phyloP scores from a whole-genome alignment of 495 filamentous ascomycete genomes.

The Aspergillus incahuasiensis region DNA sequence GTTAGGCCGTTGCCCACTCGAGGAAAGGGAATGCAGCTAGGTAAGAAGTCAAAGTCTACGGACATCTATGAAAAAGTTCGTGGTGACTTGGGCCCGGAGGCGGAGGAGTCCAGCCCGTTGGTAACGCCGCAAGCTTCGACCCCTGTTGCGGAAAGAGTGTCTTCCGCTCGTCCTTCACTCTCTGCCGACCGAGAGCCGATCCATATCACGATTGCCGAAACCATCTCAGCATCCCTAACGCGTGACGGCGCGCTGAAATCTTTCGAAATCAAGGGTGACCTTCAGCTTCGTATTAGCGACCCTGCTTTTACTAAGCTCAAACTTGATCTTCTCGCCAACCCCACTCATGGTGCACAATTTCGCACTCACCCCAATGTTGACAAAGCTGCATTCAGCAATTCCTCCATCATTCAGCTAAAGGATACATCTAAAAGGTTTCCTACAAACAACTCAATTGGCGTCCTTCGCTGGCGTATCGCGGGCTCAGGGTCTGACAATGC shows the following conservation, averaged over 20 bases:
- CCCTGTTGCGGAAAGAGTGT: conserved; percentile 48
- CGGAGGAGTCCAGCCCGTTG: conserved; percentile 70
- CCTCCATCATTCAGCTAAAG: conserved; percentile 76
- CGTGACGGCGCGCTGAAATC: conserved; percentile 79
- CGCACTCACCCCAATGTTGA: conserved; percentile 94
- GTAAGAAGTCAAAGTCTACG: conserved; percentile 94
- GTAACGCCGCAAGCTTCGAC: conserved; percentile 58
- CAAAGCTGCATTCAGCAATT: conserved; percentile 70
- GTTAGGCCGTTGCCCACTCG: conserved; percentile 64
- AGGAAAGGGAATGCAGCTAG: conserved; percentile 97
- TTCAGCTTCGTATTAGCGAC: conserved; percentile 84
- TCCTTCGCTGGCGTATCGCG: conserved; percentile 80
- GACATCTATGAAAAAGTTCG: conserved; percentile 96
- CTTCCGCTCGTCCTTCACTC: conserved; percentile 58
- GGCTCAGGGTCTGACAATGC: conserved; percentile 67
- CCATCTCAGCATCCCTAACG: conserved; percentile 79
- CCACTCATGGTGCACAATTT: conserved; percentile 78
- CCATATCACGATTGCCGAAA: conserved; percentile 80
- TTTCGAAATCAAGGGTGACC: conserved; percentile 83
- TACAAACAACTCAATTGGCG: conserved; percentile 80
- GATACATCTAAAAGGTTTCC: conserved; percentile 84
- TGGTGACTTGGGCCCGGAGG: conserved; percentile 76
- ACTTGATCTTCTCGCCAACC: conserved; percentile 67
- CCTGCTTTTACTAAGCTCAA: conserved; percentile 82
- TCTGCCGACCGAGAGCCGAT: conserved; percentile 72